Percentiles rank a stretch among this genome's conserved stretches.
Evolutionary conservation across 805 yeast species (phyloP).

Genomic region (Peterozyma toletana): DNA sequence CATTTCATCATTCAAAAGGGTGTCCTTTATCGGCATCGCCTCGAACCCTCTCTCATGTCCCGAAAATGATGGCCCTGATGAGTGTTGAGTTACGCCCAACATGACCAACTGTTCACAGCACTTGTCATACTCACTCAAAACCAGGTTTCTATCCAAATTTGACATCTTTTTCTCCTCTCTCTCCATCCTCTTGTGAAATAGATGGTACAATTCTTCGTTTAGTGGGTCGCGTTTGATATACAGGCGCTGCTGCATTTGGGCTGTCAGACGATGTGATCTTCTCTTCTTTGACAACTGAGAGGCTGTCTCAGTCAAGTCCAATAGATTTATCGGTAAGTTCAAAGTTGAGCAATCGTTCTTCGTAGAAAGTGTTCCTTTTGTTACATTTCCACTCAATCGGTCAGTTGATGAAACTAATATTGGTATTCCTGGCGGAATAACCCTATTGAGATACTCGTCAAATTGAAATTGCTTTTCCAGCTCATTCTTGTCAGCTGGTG

Average conservation of each 20-base stretch:
- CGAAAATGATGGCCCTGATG: background rate
- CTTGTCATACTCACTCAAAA: slow-evolving; percentile 51
- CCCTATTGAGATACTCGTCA: too few relatives aligned
- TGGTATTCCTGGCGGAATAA: too few relatives aligned
- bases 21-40: slow-evolving; percentile 2
- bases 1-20: slow-evolving; percentile 32
- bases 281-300: slow-evolving; percentile 1
- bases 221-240: slow-evolving; percentile 32
- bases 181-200: slow-evolving; percentile 53
- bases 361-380: too few relatives aligned
- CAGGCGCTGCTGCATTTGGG: background rate
- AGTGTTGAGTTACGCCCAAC: slow-evolving; percentile 15
- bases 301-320: background rate
- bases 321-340: background rate
- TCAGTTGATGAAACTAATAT: too few relatives aligned
- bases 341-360: background rate
- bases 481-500: too few relatives aligned
- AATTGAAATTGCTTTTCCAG: too few relatives aligned
- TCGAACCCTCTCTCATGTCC: background rate
- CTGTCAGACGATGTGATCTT: background rate
- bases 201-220: slow-evolving; percentile 31
- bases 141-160: slow-evolving; percentile 43
- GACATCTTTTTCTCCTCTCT: slow-evolving; percentile 58
- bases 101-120: slow-evolving; percentile 36
- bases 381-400: too few relatives aligned